A percentile compares a stretch with the other conserved stretches of the same genome.
Conservation (phyloP, 352 stramenopile genomes). For the Pythium sukuiense region DNA sequence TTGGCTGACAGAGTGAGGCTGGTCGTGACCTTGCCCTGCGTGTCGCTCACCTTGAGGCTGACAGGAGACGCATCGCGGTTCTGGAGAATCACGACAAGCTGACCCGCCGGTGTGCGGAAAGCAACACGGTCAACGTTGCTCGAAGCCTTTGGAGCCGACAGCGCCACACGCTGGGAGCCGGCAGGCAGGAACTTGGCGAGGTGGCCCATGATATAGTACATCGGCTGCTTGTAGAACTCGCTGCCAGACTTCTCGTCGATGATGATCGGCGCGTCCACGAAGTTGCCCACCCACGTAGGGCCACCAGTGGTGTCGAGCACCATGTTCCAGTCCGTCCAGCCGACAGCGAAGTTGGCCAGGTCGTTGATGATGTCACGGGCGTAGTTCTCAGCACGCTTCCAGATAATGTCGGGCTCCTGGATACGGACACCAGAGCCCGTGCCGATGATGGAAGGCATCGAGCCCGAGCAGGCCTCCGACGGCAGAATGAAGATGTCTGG, state of each 20-base stretch:
- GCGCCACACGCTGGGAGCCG: slow-evolving; percentile 41
- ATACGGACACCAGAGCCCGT: slow-evolving; percentile 47
- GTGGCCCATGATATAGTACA: slow-evolving; percentile 79
- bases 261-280: slow-evolving; percentile 67
- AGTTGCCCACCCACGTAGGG: slow-evolving; percentile 70
- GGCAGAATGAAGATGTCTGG: slow-evolving; percentile 75
- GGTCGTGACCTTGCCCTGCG: not conserved
- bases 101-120: slow-evolving; percentile 12
- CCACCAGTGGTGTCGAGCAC: slow-evolving; percentile 67
- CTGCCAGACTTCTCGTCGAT: slow-evolving; percentile 46
- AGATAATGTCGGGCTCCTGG: slow-evolving; percentile 41
- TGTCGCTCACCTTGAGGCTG: slow-evolving; percentile 9
- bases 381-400: slow-evolving; percentile 73
- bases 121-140: slow-evolving; percentile 13
- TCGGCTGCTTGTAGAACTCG: slow-evolving; percentile 81
- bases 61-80: not conserved
- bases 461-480: slow-evolving; percentile 70
- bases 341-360: slow-evolving; percentile 64
- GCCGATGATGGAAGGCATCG: slow-evolving; percentile 43
- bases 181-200: slow-evolving; percentile 69
- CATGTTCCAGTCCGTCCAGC: slow-evolving; percentile 90
- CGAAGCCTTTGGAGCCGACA: not conserved
- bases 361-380: slow-evolving; percentile 85
- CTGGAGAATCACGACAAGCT: slow-evolving; percentile 12
- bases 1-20: slow-evolving; percentile 7